Percentiles rank a stretch among this genome's conserved stretches.
Conservation (phyloP, 1,284 basidiomycete genomes). For the Tylopilus orsonianus region DNA sequence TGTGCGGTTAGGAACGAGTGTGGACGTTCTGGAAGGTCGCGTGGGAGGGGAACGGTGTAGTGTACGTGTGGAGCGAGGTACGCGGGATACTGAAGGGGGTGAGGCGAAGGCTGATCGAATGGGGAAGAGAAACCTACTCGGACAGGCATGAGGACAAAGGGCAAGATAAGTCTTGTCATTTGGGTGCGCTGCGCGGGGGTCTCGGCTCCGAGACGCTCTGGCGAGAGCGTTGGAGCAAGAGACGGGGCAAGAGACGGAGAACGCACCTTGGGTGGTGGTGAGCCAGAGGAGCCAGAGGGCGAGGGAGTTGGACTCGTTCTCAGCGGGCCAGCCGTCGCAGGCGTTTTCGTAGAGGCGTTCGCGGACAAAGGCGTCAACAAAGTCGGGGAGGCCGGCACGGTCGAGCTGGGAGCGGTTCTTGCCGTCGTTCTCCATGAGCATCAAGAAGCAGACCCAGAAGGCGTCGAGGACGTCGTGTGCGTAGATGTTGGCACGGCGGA, state of each 20-base stretch:
- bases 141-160: slow-evolving; percentile 54
- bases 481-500: slow-evolving; percentile 41
- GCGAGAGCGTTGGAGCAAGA: neutral
- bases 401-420: slow-evolving; percentile 65
- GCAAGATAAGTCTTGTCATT: slow-evolving; percentile 52
- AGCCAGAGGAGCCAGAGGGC: slow-evolving; percentile 69
- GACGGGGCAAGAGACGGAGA: neutral
- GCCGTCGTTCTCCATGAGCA: slow-evolving; percentile 77
- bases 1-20: slow-evolving; percentile 50
- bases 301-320: slow-evolving; percentile 48
- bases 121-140: slow-evolving; percentile 38
- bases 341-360: slow-evolving; percentile 43
- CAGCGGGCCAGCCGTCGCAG: slow-evolving; percentile 55
- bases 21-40: slow-evolving; percentile 21
- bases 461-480: slow-evolving; percentile 43
- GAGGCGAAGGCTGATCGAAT: slow-evolving; percentile 1
- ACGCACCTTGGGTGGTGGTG: slow-evolving; percentile 48
- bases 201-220: slow-evolving; percentile 51
- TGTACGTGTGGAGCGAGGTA: slow-evolving; percentile 61
- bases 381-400: slow-evolving; percentile 46
- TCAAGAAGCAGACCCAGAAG: slow-evolving; percentile 54
- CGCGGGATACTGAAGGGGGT: slow-evolving; percentile 47
- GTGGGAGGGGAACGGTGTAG: slow-evolving; percentile 49
- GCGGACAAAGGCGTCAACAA: slow-evolving; percentile 48
- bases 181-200: slow-evolving; percentile 39